These are phyloP conservation scores for Pseudogymnoascus sp. DNA, from an alignment of 2,329 filamentous ascomycete genomes.

Conservation along the genomic window DNA sequence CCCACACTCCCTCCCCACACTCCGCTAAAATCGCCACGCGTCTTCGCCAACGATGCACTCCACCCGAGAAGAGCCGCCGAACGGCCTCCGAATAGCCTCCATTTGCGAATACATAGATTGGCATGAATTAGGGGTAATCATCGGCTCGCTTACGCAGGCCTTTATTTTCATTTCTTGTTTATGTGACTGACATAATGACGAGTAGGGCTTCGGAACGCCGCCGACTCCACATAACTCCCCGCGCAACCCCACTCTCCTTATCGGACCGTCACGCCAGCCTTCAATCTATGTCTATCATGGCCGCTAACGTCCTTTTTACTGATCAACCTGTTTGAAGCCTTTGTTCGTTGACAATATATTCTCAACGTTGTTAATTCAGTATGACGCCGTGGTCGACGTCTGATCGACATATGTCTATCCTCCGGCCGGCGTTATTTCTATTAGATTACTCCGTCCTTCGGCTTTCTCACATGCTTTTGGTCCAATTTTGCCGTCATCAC, in stretches of 20 bases:
- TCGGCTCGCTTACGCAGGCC: not conserved
- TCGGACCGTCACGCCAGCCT: constrained; percentile 1
- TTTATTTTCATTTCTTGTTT: not conserved
- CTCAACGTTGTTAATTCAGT: not conserved
- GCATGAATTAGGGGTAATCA: not conserved
- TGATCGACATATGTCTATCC: not conserved
- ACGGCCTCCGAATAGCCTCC: not conserved
- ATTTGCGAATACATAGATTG: not conserved
- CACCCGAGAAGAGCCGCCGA: not conserved
- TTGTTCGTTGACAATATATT: not conserved
- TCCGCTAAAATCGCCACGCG: not conserved
- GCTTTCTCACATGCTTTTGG: not conserved
- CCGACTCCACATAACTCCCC: not conserved
- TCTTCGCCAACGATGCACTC: not conserved
- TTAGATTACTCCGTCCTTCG: not conserved
- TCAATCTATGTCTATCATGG: not conserved
- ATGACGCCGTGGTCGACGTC: not conserved
- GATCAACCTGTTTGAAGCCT: not conserved
- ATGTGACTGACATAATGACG: not conserved
- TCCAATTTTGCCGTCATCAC: not conserved
- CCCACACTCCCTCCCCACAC: not conserved
- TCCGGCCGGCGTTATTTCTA: not conserved
- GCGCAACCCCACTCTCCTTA: not conserved
- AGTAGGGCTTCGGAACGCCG: not conserved
- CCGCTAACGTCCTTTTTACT: not conserved